These are phyloP conservation scores for Perilla frutescens DNA, from an alignment of 257 asterid genomes.

Conservation along the genomic window DNA sequence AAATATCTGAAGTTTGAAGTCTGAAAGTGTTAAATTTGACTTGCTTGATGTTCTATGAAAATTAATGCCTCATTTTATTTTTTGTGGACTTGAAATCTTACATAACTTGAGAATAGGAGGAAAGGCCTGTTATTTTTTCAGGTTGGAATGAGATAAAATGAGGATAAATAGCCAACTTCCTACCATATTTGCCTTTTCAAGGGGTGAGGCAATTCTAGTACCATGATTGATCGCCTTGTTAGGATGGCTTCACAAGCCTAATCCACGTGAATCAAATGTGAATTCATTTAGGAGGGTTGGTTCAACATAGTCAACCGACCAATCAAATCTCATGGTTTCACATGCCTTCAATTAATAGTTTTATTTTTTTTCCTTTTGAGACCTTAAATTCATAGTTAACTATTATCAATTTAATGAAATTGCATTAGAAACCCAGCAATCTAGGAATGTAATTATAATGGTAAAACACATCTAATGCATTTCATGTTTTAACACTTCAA, in stretches of 20 bases:
- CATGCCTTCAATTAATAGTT: background rate
- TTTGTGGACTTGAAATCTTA: background rate
- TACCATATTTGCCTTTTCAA: too few species aligned
- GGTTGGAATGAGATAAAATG: background rate
- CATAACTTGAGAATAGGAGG: background rate
- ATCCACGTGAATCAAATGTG: background rate
- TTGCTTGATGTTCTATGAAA: background rate
- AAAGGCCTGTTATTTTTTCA: background rate
- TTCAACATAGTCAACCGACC: background rate
- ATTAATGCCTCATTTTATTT: background rate
- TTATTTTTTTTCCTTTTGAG: too few species aligned
- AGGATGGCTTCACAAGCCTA: too few species aligned
- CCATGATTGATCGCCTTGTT: too few species aligned
- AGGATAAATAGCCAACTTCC: background rate
- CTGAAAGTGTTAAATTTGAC: background rate
- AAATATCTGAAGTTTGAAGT: background rate
- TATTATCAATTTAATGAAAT: background rate
- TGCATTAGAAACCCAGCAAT: background rate
- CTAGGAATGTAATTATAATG: background rate
- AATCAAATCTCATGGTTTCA: background rate
- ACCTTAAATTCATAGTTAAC: background rate
- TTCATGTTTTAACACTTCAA: background rate
- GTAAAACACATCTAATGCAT: background rate
- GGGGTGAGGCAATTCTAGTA: too few species aligned
- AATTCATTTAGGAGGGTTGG: background rate